Evolutionary conservation across 208 protist genomes (phyloP), one percentile per base, ranked within the genome.

Genomic region (Leishmania aethiopica): DNA sequence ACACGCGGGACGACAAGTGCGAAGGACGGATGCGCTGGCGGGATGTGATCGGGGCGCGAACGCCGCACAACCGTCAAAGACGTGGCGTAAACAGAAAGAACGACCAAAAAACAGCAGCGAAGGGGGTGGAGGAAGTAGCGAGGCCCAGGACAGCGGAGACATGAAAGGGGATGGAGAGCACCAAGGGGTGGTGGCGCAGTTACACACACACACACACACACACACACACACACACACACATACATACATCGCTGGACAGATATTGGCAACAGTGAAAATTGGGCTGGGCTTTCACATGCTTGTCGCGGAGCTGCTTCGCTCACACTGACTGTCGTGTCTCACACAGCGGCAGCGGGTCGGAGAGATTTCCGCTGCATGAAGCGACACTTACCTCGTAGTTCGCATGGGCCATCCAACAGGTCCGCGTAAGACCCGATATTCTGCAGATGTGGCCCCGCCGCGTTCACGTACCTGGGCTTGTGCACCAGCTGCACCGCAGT

Each of bases 401-500:
- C 25, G 37, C 28, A 7, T 40, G 37, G 40, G 49, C 37, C 81
- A 77, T 60, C 67, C 67, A 77, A 75, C 57, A 77, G 45, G 45
- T 84, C 81, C 8, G 49, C 32, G 67, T 84, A 79, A 3, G 57
- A 28, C 22, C 69, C 64, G 1, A 60, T 77, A 32, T 55, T 45
- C 74, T 77, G 74, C 53, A 77, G 74, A 49, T 64, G 74, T 25
- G 74, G 74, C 19, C 47, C n/a, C n/a, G 74, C 40, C 32, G 51
- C 37, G 32, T 45, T 77, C n/a, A 66, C 74, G 53, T 49, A 77
- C 17, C 53, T 47, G 47, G 66, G 80, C 53, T 59, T 79, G 69
- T 71, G 79, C 28, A 82, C 28, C 1, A 86, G 53, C 28, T 67
- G 77, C 40, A 86, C 28, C 35, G 76, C 71, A 11, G 82, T 47